A percentile compares a stretch with the other conserved stretches of the same genome.
Evolutionary conservation across 2,329 filamentous ascomycete genomes (phyloP).

Genomic region (Aspergillus viridinutans): DNA sequence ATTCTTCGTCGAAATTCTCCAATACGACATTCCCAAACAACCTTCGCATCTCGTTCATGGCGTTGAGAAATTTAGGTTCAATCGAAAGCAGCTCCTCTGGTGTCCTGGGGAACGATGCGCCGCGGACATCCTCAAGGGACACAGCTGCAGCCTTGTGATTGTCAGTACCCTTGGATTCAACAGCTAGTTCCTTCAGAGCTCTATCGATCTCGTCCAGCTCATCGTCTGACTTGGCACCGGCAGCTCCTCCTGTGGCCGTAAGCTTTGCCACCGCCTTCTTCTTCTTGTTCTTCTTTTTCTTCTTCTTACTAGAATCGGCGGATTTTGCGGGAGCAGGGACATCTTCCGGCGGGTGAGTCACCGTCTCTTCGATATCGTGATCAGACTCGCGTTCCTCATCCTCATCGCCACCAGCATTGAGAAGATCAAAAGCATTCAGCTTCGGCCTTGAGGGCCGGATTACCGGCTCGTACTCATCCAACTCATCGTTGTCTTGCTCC

Average conservation of each 20-base stretch:
- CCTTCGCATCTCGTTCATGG: conserved; percentile 83
- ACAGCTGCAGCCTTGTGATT: conserved; percentile 13
- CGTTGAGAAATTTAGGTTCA: conserved; percentile 72
- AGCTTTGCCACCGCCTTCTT: conserved; percentile 51
- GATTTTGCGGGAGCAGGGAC: conserved; percentile 17
- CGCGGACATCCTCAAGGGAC: conserved; percentile 33
- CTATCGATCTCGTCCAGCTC: conserved; percentile 63
- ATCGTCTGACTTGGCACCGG: conserved; percentile 19
- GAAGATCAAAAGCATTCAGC: conserved; percentile 52
- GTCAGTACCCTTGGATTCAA: conserved; percentile 30
- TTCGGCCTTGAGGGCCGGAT: conserved; percentile 37
- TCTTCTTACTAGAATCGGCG: conserved; percentile 26
- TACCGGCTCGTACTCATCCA: conserved; percentile 38
- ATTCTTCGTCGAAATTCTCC: conserved; percentile 51
- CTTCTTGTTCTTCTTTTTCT: conserved; percentile 57
- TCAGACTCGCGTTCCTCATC: conserved; percentile 35
- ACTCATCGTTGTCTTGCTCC: conserved; percentile 35
- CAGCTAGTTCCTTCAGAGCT: conserved; percentile 57
- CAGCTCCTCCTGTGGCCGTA: conserved; percentile 18
- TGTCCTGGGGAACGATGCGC: conserved; percentile 31
- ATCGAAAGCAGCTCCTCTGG: conserved; percentile 56
- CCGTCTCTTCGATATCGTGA: conserved; percentile 13
- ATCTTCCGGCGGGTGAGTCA: conserved; percentile 15
- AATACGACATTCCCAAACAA: conserved; percentile 65
- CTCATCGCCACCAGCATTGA: conserved; percentile 44